Conservation (phyloP, 371 early-diverging fungal species). For the Smittium culicis region DNA sequence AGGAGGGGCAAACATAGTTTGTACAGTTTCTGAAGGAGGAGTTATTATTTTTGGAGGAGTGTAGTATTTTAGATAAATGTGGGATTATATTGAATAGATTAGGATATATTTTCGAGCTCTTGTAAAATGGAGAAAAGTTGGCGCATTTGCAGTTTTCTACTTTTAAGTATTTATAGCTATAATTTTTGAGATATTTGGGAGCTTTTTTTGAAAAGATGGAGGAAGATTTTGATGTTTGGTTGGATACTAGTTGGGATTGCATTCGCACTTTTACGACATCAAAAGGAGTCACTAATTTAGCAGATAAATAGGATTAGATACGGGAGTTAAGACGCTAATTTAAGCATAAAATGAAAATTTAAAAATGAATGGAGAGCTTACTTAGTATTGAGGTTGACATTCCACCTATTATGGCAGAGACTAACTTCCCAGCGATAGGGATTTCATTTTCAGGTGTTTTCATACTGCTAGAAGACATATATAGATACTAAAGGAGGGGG, state of each 20-base stretch:
- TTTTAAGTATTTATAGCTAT: conserved; percentile 13
- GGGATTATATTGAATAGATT: background rate
- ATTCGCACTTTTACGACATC: conserved; percentile 87
- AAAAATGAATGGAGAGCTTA: too few species aligned
- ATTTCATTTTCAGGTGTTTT: background rate
- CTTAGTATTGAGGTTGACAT: conserved; percentile 46
- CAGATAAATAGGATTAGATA: too few species aligned
- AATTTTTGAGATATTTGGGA: conserved; percentile 15
- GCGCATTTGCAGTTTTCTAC: conserved; percentile 13
- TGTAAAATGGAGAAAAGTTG: conserved; percentile 7
- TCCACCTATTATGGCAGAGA: conserved; percentile 66
- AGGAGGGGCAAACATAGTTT: conserved; percentile 9
- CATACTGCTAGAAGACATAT: too few species aligned
- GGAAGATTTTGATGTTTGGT: conserved; percentile 16
- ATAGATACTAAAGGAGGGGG: too few species aligned
- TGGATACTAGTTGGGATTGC: conserved; percentile 55
- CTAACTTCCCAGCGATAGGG: conserved; percentile 34
- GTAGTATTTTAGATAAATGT: background rate
- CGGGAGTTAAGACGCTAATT: too few species aligned
- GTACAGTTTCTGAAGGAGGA: conserved; percentile 4
- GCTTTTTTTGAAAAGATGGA: too few species aligned
- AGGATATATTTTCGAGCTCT: background rate
- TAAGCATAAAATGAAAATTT: too few species aligned
- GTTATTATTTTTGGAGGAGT: background rate
- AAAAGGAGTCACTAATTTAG: conserved; percentile 70